Conservation (phyloP, 148 eudicot genomes). For the Fallopia convolvulus region DNA sequence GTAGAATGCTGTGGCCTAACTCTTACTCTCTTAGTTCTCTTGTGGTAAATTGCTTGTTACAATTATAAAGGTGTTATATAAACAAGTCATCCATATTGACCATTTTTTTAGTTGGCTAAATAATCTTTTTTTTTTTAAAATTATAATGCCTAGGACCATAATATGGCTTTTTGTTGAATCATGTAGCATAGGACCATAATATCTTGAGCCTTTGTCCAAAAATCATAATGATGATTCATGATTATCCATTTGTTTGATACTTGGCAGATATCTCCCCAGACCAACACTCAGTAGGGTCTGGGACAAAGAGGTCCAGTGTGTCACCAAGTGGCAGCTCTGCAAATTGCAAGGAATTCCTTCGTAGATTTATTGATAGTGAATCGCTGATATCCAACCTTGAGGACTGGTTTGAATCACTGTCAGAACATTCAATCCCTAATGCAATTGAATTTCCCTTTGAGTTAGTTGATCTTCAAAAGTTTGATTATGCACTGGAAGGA, state of each 20-base stretch:
- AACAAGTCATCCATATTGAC: not conserved
- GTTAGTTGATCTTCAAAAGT: slow-evolving; percentile 80
- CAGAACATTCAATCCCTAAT: slow-evolving; percentile 33
- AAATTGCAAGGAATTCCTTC: slow-evolving; percentile 66
- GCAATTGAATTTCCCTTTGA: slow-evolving; percentile 79
- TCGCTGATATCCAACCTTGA: slow-evolving; percentile 42
- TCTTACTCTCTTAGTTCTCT: not conserved
- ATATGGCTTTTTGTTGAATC: not conserved
- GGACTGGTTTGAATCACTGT: slow-evolving; percentile 62
- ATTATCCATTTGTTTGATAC: not conserved
- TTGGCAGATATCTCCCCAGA: slow-evolving; percentile 69
- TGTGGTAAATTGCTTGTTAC: not conserved
- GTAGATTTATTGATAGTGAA: slow-evolving; percentile 66
- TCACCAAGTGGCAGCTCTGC: slow-evolving; percentile 61
- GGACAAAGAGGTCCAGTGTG: slow-evolving; percentile 61
- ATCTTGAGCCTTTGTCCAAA: not conserved
- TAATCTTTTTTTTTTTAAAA: not conserved
- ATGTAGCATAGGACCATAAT: not conserved
- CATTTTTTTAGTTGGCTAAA: not conserved
- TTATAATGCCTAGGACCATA: not conserved
- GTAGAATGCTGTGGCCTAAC: not conserved
- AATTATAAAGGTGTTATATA: not conserved
- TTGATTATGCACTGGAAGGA: slow-evolving; percentile 92
- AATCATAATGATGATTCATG: not conserved
- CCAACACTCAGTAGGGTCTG: slow-evolving; percentile 71